phyloP scores from a whole-genome alignment of 2,329 filamentous ascomycete species.

The Helminthosporium solani region DNA sequence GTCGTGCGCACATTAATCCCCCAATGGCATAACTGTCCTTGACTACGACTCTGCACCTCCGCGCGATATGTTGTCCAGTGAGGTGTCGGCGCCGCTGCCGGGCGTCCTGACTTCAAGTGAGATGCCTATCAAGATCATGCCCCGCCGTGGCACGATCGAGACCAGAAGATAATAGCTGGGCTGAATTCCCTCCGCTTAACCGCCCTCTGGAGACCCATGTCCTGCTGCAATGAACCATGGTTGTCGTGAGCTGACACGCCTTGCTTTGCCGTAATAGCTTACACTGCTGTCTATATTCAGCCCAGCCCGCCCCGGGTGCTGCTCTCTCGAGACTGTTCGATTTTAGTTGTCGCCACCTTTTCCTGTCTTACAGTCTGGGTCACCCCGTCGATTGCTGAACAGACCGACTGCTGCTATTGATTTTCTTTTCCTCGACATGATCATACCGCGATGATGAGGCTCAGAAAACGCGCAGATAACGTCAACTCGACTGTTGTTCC shows the following conservation, averaged over 20 bases:
- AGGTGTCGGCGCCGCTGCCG: conserved; percentile 12
- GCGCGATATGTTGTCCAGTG: conserved; percentile 16
- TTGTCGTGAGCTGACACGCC: conserved; percentile 15
- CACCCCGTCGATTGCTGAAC: conserved; percentile 14
- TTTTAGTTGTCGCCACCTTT: conserved; percentile 14
- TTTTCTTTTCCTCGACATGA: conserved; percentile 14
- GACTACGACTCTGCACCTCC: conserved; percentile 17
- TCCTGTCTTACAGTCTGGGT: conserved; percentile 14
- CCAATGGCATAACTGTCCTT: conserved; percentile 20
- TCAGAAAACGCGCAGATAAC: conserved; percentile 22
- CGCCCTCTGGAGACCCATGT: conserved; percentile 11
- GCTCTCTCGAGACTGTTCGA: conserved; percentile 17
- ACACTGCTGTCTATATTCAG: conserved; percentile 13
- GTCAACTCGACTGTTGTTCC: conserved; percentile 7
- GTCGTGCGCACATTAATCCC: conserved; percentile 13
- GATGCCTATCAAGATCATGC: conserved; percentile 18
- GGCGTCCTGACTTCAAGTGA: conserved; percentile 8
- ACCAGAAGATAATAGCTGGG: conserved; percentile 21
- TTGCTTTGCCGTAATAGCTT: conserved; percentile 6
- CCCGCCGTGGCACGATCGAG: conserved; percentile 27
- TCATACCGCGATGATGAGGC: conserved; percentile 21
- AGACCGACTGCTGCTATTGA: conserved; percentile 11
- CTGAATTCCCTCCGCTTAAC: conserved; percentile 8
- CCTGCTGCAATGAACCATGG: conserved; percentile 11
- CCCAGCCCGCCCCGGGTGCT: conserved; percentile 15